Conservation (phyloP, 192 early-diverging fungal genomes). For the Coemansia sp. region DNA sequence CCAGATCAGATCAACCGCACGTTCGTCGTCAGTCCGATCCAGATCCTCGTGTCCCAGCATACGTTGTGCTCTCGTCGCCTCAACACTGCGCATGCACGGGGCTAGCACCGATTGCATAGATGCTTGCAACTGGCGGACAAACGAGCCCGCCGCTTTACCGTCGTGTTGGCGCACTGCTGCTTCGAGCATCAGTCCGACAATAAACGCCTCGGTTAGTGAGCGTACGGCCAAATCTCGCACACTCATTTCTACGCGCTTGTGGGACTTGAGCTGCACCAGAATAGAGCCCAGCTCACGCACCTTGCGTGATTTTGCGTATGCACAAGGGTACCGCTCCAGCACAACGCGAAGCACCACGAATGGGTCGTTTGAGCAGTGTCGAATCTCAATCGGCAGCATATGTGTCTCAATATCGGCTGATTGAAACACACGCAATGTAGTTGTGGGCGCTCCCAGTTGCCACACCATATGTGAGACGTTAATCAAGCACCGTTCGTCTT, state of each 20-base stretch:
- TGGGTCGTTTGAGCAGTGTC: slow-evolving; percentile 19
- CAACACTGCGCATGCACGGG: slow-evolving; percentile 6
- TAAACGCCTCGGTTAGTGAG: slow-evolving; percentile 20
- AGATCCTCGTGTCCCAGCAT: slow-evolving; percentile 1
- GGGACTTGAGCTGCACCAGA: slow-evolving; percentile 1
- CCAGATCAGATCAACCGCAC: slow-evolving; percentile 29
- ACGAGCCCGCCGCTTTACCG: slow-evolving; percentile 10
- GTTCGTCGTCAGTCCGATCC: slow-evolving; percentile 13
- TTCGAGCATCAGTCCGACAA: slow-evolving; percentile 27
- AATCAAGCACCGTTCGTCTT: slow-evolving; percentile 26
- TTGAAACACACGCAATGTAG: neutral
- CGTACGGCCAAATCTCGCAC: slow-evolving; percentile 23
- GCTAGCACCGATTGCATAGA: slow-evolving; percentile 13
- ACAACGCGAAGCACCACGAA: slow-evolving; percentile 17
- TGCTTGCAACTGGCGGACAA: slow-evolving; percentile 28
- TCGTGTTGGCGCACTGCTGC: slow-evolving; percentile 13
- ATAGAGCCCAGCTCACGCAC: slow-evolving; percentile 24
- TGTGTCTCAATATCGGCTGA: neutral
- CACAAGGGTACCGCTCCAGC: slow-evolving; percentile 18
- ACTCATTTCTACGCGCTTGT: neutral
- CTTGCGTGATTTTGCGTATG: slow-evolving; percentile 21
- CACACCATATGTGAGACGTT: slow-evolving; percentile 25
- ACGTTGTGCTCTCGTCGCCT: slow-evolving; percentile 14
- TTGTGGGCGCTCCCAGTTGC: slow-evolving; percentile 10
- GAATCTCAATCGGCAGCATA: slow-evolving; percentile 37